These are phyloP conservation scores for Melampsora occidentalis DNA, from an alignment of 1,284 basidiomycete species.

Conservation along the genomic window DNA sequence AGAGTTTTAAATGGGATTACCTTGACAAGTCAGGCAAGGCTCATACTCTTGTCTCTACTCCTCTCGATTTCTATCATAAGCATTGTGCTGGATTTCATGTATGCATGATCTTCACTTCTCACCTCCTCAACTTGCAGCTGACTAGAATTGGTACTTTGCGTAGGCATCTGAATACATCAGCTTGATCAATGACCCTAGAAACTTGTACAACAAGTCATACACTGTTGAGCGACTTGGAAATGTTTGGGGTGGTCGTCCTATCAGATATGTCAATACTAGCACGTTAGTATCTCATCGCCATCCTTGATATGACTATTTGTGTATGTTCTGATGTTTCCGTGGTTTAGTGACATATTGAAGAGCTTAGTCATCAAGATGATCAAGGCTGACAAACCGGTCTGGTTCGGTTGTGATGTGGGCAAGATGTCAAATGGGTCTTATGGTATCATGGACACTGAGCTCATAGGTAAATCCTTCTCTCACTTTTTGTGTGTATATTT, in stretches of 20 bases:
- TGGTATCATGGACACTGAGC: constrained; percentile 80
- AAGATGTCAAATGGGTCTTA: constrained; percentile 52
- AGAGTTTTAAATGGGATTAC: constrained; percentile 74
- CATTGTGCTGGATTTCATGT: constrained; percentile 58
- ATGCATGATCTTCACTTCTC: background rate
- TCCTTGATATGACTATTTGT: too few species aligned
- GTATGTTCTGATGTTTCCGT: background rate
- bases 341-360: constrained; percentile 13
- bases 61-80: constrained; percentile 64
- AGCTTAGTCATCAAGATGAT: constrained; percentile 59
- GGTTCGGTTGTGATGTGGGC: constrained; percentile 67
- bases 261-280: constrained; percentile 86
- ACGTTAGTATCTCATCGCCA: constrained; percentile 63
- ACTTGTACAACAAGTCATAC: constrained; percentile 77
- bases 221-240: constrained; percentile 90
- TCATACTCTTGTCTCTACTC: constrained; percentile 70
- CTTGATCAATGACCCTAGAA: constrained; percentile 90
- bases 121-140: background rate
- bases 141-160: background rate
- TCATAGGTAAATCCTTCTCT: constrained; percentile 62
- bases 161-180: constrained; percentile 68
- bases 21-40: constrained; percentile 76
- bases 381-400: constrained; percentile 84
- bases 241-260: constrained; percentile 76
- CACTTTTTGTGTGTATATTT: too few species aligned